Base-by-base conservation (phyloP, 2,329 filamentous ascomycete genomes). In the Xylaria sp. region DNA sequence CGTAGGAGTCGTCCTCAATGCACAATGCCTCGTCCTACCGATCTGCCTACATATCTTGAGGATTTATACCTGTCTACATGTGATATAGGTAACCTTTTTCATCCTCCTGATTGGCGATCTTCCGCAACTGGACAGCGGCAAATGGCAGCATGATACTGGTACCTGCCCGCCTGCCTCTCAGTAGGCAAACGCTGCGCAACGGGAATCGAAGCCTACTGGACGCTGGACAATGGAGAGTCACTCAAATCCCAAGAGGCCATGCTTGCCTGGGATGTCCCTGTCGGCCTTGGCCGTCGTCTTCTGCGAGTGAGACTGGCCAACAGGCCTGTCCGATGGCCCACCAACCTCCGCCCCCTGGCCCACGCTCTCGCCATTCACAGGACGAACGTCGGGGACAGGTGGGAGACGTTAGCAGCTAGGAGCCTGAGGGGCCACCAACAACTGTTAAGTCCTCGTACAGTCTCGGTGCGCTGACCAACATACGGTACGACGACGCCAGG, bases 401-500 rank as follows among this genome's bases (percentile, higher is more conserved):
- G 65, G 57, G 64, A 62, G 23, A 41, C 20, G 37, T 57, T 50
- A 64, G 63, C 20, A 56, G 54, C 13, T 54, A 57, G 56, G 56
- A 18, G 39, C 28, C 28, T 23, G 23, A 13, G 56, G 37, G 39
- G 13, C 37, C n/a, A 64, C 67, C 70, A 72, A 70, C 65, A 48
- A 55, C 46, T 46, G 60, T 44, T 44, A 48, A 60, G 70, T 66
- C 66, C 48, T 67, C 46, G 68, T 65, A 72, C 70, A 72, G 70
- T 72, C 66, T 48, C 62, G 52, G 62, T 34, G 58, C 31, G 62
- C 50, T 63, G 65, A 61, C 46, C 41, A 58, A 58, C 65, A 41
- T 69, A 72, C 70, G 63, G 68, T 71, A 66, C 68, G 65, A 67
- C 66, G 69, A 67, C 66, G 69, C 66, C 54, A 58, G 61, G 59